Evolutionary conservation across 495 filamentous ascomycete genomes (phyloP).

Genomic region (Hyaloscypha variabilis): DNA sequence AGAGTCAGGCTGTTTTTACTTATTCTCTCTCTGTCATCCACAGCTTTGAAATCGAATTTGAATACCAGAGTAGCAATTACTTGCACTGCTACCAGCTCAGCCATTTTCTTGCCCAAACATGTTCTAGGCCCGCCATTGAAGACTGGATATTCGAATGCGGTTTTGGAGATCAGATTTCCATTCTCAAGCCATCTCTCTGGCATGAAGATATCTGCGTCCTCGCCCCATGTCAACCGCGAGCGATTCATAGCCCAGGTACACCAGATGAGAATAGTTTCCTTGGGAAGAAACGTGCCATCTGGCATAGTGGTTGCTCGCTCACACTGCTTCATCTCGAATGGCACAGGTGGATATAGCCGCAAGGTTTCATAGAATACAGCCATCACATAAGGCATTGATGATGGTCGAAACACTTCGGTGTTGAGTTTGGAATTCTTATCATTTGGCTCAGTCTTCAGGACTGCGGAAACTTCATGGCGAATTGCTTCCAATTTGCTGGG

Average conservation of each 20-base stretch:
- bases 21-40: slow-evolving; percentile 45
- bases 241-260: slow-evolving; percentile 64
- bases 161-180: slow-evolving; percentile 43
- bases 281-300: slow-evolving; percentile 58
- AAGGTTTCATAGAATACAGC: slow-evolving; percentile 60
- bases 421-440: slow-evolving; percentile 25
- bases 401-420: slow-evolving; percentile 43
- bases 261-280: slow-evolving; percentile 55
- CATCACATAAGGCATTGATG: slow-evolving; percentile 52
- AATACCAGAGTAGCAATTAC: slow-evolving; percentile 51
- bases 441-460: slow-evolving; percentile 14
- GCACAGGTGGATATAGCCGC: slow-evolving; percentile 60
- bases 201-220: slow-evolving; percentile 52
- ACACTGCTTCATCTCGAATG: slow-evolving; percentile 62
- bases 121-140: slow-evolving; percentile 61
- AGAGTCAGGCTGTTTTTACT: slow-evolving; percentile 61
- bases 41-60: slow-evolving; percentile 49
- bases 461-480: slow-evolving; percentile 41
- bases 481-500: slow-evolving; percentile 39
- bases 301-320: slow-evolving; percentile 52
- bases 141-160: slow-evolving; percentile 58
- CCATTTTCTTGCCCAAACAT: slow-evolving; percentile 63
- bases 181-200: slow-evolving; percentile 55
- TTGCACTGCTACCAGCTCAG: slow-evolving; percentile 55
- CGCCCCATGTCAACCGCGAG: slow-evolving; percentile 54